phyloP scores from a whole-genome alignment of 768 basidiomycete genomes.

The Agaricus sinodeliciosus region DNA sequence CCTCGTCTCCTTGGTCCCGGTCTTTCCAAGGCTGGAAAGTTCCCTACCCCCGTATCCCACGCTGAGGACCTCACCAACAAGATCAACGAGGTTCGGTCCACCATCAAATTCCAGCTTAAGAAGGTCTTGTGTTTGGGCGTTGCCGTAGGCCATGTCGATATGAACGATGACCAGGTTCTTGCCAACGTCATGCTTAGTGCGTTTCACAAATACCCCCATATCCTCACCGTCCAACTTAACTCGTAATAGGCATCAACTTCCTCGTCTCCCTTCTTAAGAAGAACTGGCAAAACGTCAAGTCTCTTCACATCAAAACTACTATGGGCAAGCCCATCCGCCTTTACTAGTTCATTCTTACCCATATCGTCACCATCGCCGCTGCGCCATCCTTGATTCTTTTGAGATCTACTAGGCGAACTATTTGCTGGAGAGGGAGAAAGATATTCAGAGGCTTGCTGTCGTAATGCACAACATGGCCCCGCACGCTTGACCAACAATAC shows the following conservation, averaged over 20 bases:
- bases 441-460: slow-evolving; percentile 24
- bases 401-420: slow-evolving; percentile 6
- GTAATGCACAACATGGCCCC: slow-evolving; percentile 92
- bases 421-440: slow-evolving; percentile 13
- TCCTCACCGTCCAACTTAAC: slow-evolving; percentile 1
- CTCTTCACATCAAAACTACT: slow-evolving; percentile 95
- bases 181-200: slow-evolving; percentile 95
- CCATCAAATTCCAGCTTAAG: slow-evolving; percentile 99
- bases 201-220: slow-evolving; percentile 18
- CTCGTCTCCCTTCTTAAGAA: slow-evolving; percentile 98
- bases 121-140: slow-evolving; percentile 99
- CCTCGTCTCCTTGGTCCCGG: slow-evolving; percentile 99
- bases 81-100: slow-evolving; percentile 92
- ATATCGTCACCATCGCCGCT: neutral
- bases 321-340: slow-evolving; percentile 98
- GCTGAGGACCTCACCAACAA: slow-evolving; percentile 86
- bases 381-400: slow-evolving; percentile 6
- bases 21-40: slow-evolving; percentile 99
- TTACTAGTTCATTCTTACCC: slow-evolving; percentile 47
- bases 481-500: slow-evolving; percentile 98
- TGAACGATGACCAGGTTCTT: slow-evolving; percentile 96
- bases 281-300: slow-evolving; percentile 99
- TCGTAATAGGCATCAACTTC: slow-evolving; percentile 88
- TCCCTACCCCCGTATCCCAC: slow-evolving; percentile 96
- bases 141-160: slow-evolving; percentile 95